Conservation (phyloP, 2,329 filamentous ascomycete species). For the Ophioceras dolichostomum region DNA sequence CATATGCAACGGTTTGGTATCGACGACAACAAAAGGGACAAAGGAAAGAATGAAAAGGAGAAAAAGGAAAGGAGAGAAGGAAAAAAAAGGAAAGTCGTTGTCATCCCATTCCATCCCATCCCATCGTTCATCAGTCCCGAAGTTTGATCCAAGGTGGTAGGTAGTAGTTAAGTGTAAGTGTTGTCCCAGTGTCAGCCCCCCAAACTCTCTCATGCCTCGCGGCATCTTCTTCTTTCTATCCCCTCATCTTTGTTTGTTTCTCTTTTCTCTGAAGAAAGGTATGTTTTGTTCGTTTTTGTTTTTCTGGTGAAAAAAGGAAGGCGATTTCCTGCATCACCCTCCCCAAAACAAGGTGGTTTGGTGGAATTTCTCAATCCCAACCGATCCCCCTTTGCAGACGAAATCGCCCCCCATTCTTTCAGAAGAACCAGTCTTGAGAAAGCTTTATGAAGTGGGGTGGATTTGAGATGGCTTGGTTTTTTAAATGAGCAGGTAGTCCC, state of each 20-base stretch:
- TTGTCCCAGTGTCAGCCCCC: too few relatives aligned
- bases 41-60: slow-evolving; percentile 2
- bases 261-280: slow-evolving; percentile 7
- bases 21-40: slow-evolving; percentile 1
- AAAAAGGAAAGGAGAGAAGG: slow-evolving; percentile 1
- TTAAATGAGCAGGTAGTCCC: slow-evolving; percentile 85
- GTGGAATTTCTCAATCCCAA: too few relatives aligned
- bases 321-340: slow-evolving; percentile 25
- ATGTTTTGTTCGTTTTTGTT: slow-evolving; percentile 5
- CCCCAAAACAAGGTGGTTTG: too few relatives aligned
- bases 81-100: slow-evolving; percentile 1
- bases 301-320: slow-evolving; percentile 15
- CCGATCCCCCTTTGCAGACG: slow-evolving; percentile 16
- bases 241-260: slow-evolving; percentile 3
- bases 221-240: slow-evolving; percentile 15
- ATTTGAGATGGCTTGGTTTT: slow-evolving; percentile 6
- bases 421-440: slow-evolving; percentile 4
- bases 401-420: slow-evolving; percentile 5
- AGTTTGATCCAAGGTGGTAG: slow-evolving; percentile 1
- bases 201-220: slow-evolving; percentile 24
- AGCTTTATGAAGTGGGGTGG: slow-evolving; percentile 6
- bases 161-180: neutral
- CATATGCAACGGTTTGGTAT: slow-evolving; percentile 8
- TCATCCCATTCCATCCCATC: neutral
- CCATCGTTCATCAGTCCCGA: neutral